phyloP scores from a whole-genome alignment of 139 green algal species.

The Chlorella sorokiniana region DNA sequence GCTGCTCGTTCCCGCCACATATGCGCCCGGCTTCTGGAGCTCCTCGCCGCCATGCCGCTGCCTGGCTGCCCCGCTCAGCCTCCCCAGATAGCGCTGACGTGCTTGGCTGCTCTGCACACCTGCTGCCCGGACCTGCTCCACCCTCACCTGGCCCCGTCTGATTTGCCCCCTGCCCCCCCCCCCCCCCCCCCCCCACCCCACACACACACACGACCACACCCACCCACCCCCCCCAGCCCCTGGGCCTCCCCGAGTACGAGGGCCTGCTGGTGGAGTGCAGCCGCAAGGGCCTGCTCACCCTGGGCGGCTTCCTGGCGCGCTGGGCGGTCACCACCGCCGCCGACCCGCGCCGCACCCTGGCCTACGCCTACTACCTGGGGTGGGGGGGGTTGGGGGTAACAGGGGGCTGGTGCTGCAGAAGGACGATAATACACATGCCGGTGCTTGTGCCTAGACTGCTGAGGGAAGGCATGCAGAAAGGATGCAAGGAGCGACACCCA shows the following conservation, averaged over 20 bases:
- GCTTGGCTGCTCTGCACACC: too few relatives aligned
- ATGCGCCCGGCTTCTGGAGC: background rate
- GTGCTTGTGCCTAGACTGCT: too few relatives aligned
- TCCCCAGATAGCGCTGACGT: too few relatives aligned
- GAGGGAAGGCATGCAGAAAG: too few relatives aligned
- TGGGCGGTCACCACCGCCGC: constrained; percentile 55
- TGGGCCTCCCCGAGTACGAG: constrained; percentile 38
- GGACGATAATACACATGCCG: background rate
- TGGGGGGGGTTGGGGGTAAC: constrained; percentile 7
- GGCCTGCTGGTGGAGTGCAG: constrained; percentile 52
- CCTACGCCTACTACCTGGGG: constrained; percentile 81
- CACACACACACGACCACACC: background rate
- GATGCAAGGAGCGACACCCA: too few relatives aligned
- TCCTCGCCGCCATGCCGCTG: too few relatives aligned
- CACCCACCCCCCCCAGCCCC: constrained; percentile 27
- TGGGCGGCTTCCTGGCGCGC: constrained; percentile 63
- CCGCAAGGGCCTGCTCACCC: constrained; percentile 45
- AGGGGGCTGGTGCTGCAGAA: background rate
- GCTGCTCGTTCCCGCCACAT: too few relatives aligned
- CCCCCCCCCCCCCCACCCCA: background rate
- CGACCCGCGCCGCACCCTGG: constrained; percentile 59
- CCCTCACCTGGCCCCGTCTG: background rate
- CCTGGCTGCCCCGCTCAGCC: too few relatives aligned
- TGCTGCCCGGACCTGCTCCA: background rate
- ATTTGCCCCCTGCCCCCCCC: background rate